phyloP scores from a whole-genome alignment of 495 filamentous ascomycete genomes.

The Penicillium psychrofluorescens region DNA sequence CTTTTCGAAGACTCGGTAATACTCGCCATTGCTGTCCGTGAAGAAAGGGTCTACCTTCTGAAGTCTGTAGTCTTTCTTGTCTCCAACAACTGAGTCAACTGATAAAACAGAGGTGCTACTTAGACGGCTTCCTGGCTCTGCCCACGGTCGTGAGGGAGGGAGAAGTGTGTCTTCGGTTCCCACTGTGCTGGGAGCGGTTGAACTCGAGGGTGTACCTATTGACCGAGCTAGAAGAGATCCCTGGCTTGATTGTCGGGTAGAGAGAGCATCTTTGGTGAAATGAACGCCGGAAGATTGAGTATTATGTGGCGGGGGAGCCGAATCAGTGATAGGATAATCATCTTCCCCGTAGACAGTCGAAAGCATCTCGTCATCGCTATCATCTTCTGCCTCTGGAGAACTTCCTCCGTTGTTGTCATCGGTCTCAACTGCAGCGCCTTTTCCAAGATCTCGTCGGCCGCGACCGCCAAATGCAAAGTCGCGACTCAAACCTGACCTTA shows the following conservation, averaged over 20 bases:
- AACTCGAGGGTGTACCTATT: conserved; percentile 11
- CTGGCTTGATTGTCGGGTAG: conserved; percentile 23
- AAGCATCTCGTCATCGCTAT: conserved; percentile 39
- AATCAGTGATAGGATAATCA: conserved; percentile 33
- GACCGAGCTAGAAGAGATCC: conserved; percentile 16
- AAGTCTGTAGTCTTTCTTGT: conserved; percentile 55
- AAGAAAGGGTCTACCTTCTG: conserved; percentile 68
- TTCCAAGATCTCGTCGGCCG: conserved; percentile 24
- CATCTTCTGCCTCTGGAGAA: conserved; percentile 27
- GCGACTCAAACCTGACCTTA: conserved; percentile 30
- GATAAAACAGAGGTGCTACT: conserved; percentile 41
- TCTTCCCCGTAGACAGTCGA: conserved; percentile 37
- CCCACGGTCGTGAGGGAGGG: conserved; percentile 24
- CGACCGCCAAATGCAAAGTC: conserved; percentile 30
- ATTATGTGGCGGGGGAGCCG: conserved; percentile 16
- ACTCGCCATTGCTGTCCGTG: conserved; percentile 59
- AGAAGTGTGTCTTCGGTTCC: conserved; percentile 35
- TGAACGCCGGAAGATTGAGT: conserved; percentile 4
- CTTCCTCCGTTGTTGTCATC: conserved; percentile 21
- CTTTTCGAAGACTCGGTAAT: conserved; percentile 53
- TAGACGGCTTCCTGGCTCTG: conserved; percentile 29
- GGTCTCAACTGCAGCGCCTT: conserved; percentile 15
- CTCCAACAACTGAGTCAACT: conserved; percentile 51
- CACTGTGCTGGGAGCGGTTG: conserved; percentile 27
- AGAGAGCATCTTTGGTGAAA: conserved; percentile 12